Evolutionary conservation across 106 monocot species (phyloP), one percentile per base, ranked within the genome.

Genomic region (Dendrobium officinale): DNA sequence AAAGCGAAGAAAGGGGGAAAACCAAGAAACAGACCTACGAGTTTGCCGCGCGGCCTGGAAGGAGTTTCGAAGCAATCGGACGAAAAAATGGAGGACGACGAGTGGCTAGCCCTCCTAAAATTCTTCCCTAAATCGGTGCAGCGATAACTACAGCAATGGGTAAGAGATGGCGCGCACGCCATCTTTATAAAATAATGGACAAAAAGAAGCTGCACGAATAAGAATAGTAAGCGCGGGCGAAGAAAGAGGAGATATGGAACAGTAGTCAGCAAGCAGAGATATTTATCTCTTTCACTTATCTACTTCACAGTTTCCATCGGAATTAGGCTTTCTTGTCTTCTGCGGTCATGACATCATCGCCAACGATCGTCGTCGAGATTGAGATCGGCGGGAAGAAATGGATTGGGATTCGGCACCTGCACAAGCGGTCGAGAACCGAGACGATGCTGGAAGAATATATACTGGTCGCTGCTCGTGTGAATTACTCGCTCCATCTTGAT

Each of bases 161-260:
- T 13, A 74, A 74, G 74, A 42, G 74, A 74, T n/a, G 74, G 42
- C 74, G 20, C 74, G 74, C 74, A 42, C 42, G 42, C 16, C 74
- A 74, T 74, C 41, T 18, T 37, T 67, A 67, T 67, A 26, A 26
- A 66, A 6, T 24, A 22, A 72, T 40, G 40, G 2, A 72, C 1
- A 42, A 22, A 40, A 44, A 8, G 41, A 72, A 41, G 4, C 27
- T n/a, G 7, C 67, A 2, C n/a, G 15, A 15, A 24, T 15, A 41
- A 40, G 31, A 31, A 31, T 31, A 31, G 31, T 31, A 31, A 31
- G 31, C 1, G 31, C 31, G 31, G 31, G 17, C 72, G 10, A 74
- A 43, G 74, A 43, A 43, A 42, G 74, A 43, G 19, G 41, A 43
- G 41, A 74, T n/a, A 43, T 15, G 15, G 74, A 74, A 7, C 70